Percentiles rank a stretch among this genome's conserved stretches.
These are phyloP conservation scores for Cercospora sp. DNA, from an alignment of 2,329 filamentous ascomycete species.

Conservation along the genomic window DNA sequence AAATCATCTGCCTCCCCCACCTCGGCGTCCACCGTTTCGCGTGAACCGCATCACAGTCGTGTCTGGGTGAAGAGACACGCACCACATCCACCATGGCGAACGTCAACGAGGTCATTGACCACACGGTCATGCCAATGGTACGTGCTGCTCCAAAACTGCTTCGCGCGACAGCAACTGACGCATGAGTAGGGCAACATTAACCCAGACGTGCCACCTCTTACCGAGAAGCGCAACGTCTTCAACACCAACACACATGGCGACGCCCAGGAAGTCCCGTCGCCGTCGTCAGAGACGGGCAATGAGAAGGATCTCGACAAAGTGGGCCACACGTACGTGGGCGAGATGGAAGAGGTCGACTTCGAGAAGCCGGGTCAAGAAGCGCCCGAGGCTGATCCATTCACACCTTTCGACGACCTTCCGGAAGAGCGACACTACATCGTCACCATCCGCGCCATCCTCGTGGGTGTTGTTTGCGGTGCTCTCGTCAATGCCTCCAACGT, in stretches of 20 bases:
- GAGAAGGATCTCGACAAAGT: slow-evolving; percentile 36
- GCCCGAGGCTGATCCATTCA: slow-evolving; percentile 43
- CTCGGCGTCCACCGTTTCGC: not conserved
- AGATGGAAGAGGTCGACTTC: slow-evolving; percentile 33
- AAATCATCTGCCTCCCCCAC: not conserved
- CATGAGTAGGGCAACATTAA: slow-evolving; percentile 31
- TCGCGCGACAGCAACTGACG: not conserved
- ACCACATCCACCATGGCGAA: slow-evolving; percentile 27
- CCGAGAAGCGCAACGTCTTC: slow-evolving; percentile 43
- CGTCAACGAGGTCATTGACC: slow-evolving; percentile 39
- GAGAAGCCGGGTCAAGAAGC: slow-evolving; percentile 35
- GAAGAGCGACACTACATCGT: slow-evolving; percentile 53
- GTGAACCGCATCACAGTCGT: not conserved
- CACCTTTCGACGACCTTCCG: slow-evolving; percentile 47
- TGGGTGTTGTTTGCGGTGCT: slow-evolving; percentile 59
- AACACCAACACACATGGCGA: slow-evolving; percentile 30
- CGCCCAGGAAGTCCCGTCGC: slow-evolving; percentile 7
- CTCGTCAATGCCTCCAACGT: slow-evolving; percentile 64
- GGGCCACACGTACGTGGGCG: slow-evolving; percentile 32
- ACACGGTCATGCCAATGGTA: slow-evolving; percentile 38
- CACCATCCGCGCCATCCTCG: slow-evolving; percentile 57
- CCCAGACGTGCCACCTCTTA: slow-evolving; percentile 37
- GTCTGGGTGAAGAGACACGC: slow-evolving; percentile 21
- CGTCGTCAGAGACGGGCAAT: slow-evolving; percentile 2
- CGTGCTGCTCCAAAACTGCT: not conserved